Evolutionary conservation across 768 basidiomycete species (phyloP), one percentile per base, ranked within the genome.

Genomic region (Coprinopsis sp.): DNA sequence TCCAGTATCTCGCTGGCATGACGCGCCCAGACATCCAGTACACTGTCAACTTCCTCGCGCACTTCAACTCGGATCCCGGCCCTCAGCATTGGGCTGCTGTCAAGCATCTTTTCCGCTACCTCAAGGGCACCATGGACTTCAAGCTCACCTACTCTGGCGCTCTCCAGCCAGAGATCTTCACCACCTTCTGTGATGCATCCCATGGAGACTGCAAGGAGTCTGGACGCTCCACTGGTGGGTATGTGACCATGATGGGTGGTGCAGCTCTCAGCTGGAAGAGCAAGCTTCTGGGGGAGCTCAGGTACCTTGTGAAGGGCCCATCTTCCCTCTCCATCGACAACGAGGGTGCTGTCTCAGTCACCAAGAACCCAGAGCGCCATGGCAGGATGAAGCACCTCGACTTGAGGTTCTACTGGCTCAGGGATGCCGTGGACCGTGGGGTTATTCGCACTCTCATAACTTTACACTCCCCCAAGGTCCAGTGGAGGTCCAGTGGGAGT

Each of bases 301-400:
- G 58, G 16, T 53, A 50, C 13, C 12, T 22, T 6, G 18, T 23
- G 2, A 0, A 18, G 7, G 18, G 18, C 14, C 12, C 60, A 30
- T 52, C 57, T 1, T 34, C 44, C 16, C 50, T 64, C 2, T 47
- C 41, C 40, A 44, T 64, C 23, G 61, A 66, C 54, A 64, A 59
- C 47, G 49, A 61, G 36, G 64, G 62, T 13, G 56, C 54, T 8
- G 59, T 65, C 21, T 45, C 33, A 39, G 63, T 68, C 13, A 48
- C 52, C 11, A 64, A 62, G 44, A 54, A 65, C 40, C 63, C 64
- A 6, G 63, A 65, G 36, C 64, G 66, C 36, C 40, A 43, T 38
- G 49, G 42, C 22, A 13, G 43, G 10, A 44, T 50, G 43, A 50
- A 50, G 23, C 45, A 42, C 33, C 23, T 47, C 7, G 40, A 51